Percentiles rank a stretch among this genome's conserved stretches.
Conservation (phyloP, 2,329 filamentous ascomycete genomes). For the Cladophialophora immunda region DNA sequence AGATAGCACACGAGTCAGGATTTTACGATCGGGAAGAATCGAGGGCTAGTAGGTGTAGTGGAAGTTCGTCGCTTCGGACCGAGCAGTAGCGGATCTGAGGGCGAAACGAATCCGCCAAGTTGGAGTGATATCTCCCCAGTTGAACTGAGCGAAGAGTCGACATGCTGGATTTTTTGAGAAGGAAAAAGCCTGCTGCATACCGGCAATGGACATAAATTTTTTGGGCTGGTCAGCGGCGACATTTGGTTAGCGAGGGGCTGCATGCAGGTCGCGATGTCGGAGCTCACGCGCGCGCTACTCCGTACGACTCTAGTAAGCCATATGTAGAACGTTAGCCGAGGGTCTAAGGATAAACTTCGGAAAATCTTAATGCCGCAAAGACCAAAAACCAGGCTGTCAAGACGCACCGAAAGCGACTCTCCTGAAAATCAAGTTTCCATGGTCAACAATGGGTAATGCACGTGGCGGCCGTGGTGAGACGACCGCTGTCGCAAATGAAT, state of each 20-base stretch:
- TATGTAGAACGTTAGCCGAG: too few relatives aligned
- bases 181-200: conserved; percentile 5
- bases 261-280: not conserved
- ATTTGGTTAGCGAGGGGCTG: not conserved
- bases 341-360: too few relatives aligned
- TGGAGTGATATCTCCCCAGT: conserved; percentile 3
- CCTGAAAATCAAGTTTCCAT: not conserved
- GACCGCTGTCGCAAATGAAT: not conserved
- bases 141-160: conserved; percentile 14
- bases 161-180: conserved; percentile 27
- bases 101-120: not conserved
- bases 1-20: conserved; percentile 14
- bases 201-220: not conserved
- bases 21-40: conserved; percentile 15
- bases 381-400: not conserved
- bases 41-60: conserved; percentile 10
- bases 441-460: not conserved
- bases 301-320: too few relatives aligned
- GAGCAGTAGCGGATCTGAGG: conserved; percentile 22
- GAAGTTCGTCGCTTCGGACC: conserved; percentile 19
- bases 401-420: not conserved
- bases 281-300: not conserved
- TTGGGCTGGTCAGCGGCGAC: conserved; percentile 9
- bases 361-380: not conserved
- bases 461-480: not conserved